Evolutionary conservation across 192 early-diverging fungal species (phyloP), one percentile per base, ranked within the genome.

Genomic region (Podila epigama): DNA sequence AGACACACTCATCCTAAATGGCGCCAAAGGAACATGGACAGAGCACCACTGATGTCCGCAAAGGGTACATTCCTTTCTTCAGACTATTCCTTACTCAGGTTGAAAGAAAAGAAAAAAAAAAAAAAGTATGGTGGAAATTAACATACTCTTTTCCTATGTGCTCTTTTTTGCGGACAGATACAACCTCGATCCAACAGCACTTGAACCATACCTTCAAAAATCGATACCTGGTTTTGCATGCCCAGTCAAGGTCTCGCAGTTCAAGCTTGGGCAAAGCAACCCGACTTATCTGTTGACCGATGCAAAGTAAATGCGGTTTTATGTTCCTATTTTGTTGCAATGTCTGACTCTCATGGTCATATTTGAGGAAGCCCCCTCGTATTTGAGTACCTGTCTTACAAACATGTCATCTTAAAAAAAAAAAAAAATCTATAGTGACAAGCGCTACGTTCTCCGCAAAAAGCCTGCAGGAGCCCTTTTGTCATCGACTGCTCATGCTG

Each of bases 181-280:
- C 51, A 87, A 90, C 69, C 75, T 93, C 39, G 87, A 97, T 70
- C 56, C 81, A 0, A 40, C 34, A 11, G 79, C 58, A 37, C 86
- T 97, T 6, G 85, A 86, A 33, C 60, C 61, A 3, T 96, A 91
- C 68, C 86, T 96, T 15, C 20, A 42, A 15, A 62, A 79, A 20
- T 67, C 80, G 39, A 79, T 92, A 33, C 75, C 87, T 39, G 79
- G 73, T 16, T 79, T 94, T 16, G 77, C 60, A 18, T 58, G 70
- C 28, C 95, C 95, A 4, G 70, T 97, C 33, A 60, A 86, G 15
- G 68, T 96, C 41, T 83, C 85, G 57, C 95, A 98, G 84, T 98
- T 98, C 79, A 91, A 90, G 59, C 82, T 93, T 8, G 97, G 97
- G 1, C 95, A 97, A 67, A 93, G 91, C 77, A 98, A 98, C 69